Conservation (phyloP, 495 filamentous ascomycete genomes). For the Annulohypoxylon bovei region DNA sequence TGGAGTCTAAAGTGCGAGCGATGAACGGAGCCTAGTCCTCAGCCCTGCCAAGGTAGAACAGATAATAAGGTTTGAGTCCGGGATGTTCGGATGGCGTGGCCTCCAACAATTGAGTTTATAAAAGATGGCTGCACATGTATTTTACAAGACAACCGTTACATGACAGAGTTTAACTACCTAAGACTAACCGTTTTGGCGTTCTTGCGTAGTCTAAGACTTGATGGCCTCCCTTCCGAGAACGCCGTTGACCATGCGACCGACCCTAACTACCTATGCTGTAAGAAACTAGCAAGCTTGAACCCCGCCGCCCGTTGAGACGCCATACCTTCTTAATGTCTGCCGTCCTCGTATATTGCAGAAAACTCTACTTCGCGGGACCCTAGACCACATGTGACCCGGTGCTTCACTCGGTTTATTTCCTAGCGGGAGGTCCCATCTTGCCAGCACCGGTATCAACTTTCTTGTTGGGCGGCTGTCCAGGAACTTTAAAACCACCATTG, state of each 20-base stretch:
- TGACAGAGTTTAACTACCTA: constrained; percentile 23
- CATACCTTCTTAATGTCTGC: constrained; percentile 16
- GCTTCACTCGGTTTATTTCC: constrained; percentile 30
- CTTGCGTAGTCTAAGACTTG: constrained; percentile 4
- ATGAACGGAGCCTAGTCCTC: not conserved
- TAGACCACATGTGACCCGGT: not conserved
- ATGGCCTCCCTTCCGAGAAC: constrained; percentile 32
- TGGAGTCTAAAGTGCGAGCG: not conserved
- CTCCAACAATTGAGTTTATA: constrained; percentile 21
- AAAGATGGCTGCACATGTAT: not conserved
- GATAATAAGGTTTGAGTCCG: constrained; percentile 2
- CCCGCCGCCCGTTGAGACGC: constrained; percentile 27
- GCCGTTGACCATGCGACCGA: constrained; percentile 38
- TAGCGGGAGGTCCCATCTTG: constrained; percentile 54
- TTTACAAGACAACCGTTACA: constrained; percentile 7
- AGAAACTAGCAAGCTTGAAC: constrained; percentile 17
- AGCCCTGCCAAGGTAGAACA: not conserved
- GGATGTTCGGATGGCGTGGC: constrained; percentile 24
- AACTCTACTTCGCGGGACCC: constrained; percentile 8
- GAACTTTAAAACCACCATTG: constrained; percentile 61
- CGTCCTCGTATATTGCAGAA: constrained; percentile 15
- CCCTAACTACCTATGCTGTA: constrained; percentile 23
- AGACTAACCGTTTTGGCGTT: constrained; percentile 20
- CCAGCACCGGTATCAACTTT: constrained; percentile 62
- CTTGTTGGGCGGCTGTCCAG: constrained; percentile 71